phyloP scores from a whole-genome alignment of 306 rosid species.

The Trifolium fragiferum region DNA sequence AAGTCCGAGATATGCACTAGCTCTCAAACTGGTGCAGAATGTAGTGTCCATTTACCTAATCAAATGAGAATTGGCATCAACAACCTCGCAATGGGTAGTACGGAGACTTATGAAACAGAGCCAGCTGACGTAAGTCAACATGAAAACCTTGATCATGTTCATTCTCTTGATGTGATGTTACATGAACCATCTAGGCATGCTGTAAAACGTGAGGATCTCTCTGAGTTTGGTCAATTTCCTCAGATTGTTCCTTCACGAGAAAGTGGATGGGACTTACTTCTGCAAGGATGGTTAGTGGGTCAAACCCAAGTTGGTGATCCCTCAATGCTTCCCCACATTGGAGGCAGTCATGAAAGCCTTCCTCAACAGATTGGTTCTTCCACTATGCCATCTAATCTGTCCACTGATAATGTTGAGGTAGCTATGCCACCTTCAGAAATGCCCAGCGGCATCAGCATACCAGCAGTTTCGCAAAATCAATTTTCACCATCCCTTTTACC shows the following conservation, averaged over 20 bases:
- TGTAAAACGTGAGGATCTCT: slow-evolving; percentile 41
- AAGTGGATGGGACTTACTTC: slow-evolving; percentile 51
- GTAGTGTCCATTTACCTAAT: slow-evolving; percentile 39
- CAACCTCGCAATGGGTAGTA: slow-evolving; percentile 42
- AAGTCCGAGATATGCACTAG: slow-evolving; percentile 39
- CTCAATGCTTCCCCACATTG: slow-evolving; percentile 40
- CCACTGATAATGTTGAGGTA: slow-evolving; percentile 42
- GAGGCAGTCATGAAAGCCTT: slow-evolving; percentile 36
- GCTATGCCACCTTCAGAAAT: slow-evolving; percentile 58
- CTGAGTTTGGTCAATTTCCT: slow-evolving; percentile 50
- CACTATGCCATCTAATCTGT: slow-evolving; percentile 30
- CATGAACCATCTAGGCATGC: slow-evolving; percentile 44
- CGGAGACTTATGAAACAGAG: slow-evolving; percentile 41
- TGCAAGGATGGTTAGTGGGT: slow-evolving; percentile 58
- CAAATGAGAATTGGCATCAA: slow-evolving; percentile 37
- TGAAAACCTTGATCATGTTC: slow-evolving; percentile 47
- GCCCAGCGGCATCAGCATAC: slow-evolving; percentile 56
- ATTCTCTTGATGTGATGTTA: slow-evolving; percentile 44
- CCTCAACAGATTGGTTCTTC: slow-evolving; percentile 48
- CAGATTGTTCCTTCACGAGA: slow-evolving; percentile 46
- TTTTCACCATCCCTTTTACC: slow-evolving; percentile 64
- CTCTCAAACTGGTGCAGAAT: slow-evolving; percentile 34
- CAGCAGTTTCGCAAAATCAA: slow-evolving; percentile 45
- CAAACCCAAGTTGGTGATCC: slow-evolving; percentile 49
- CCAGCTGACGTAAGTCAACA: slow-evolving; percentile 43